Evolutionary conservation across 1,139 yeast species (phyloP).

Genomic region (Suhomyces maxii): DNA sequence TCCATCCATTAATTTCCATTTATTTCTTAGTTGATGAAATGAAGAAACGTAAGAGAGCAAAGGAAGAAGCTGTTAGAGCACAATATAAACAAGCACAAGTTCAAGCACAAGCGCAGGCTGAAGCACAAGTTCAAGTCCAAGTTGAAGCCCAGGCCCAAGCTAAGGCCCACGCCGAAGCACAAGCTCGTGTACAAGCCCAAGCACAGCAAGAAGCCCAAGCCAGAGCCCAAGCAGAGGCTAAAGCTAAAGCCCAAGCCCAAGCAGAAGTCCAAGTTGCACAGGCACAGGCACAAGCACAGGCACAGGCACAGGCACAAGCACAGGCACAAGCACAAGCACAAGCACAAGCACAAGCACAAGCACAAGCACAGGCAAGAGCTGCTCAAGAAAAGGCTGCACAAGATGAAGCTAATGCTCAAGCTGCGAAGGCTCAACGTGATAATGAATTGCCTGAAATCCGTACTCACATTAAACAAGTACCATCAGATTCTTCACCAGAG

Average conservation of each 20-base stretch:
- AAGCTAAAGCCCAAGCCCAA: slow-evolving; percentile 5
- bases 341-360: background rate
- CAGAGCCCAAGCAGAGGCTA: slow-evolving; percentile 3
- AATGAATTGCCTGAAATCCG: slow-evolving; percentile 8
- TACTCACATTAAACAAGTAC: slow-evolving; percentile 1
- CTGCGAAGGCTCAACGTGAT: background rate
- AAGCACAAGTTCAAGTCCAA: slow-evolving; percentile 2
- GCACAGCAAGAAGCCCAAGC: slow-evolving; percentile 6
- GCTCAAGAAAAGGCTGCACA: background rate
- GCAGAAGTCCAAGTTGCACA: slow-evolving; percentile 3
- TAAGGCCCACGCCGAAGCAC: slow-evolving; percentile 6
- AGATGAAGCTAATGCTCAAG: background rate
- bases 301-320: slow-evolving; percentile 1
- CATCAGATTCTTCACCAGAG: slow-evolving; percentile 1
- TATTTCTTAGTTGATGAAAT: slow-evolving; percentile 86
- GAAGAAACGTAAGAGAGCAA: slow-evolving; percentile 65
- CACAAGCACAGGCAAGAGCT: background rate
- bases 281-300: slow-evolving; percentile 1
- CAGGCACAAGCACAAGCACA: slow-evolving; percentile 1
- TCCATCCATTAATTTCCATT: slow-evolving; percentile 84
- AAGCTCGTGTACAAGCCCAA: slow-evolving; percentile 3
- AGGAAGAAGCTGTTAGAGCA: slow-evolving; percentile 44
- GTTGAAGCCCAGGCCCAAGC: slow-evolving; percentile 1
- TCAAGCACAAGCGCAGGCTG: slow-evolving; percentile 1
- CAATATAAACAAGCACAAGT: slow-evolving; percentile 18